Evolutionary conservation across 176 grass and related monocot genomes (phyloP), one percentile per base, ranked within the genome.

Genomic region (Aegilops umbellulata): DNA sequence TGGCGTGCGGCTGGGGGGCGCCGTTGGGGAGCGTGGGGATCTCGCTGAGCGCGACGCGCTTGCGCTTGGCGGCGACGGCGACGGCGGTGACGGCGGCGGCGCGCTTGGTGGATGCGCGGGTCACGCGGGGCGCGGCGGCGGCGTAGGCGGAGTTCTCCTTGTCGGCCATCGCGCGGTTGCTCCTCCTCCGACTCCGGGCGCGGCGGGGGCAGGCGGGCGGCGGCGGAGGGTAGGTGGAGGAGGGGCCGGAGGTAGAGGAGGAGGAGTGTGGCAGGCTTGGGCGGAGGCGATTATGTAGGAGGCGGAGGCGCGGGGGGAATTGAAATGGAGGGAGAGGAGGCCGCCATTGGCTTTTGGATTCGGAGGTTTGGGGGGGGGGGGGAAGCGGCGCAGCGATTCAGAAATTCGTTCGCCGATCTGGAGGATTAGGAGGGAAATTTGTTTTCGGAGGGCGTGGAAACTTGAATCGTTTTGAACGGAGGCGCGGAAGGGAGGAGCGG

Each of bases 41-140:
- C 77, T 95, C 81, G 60, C 71, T 84, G 78, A 91, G 88, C 11
- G 88, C 90, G 25, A 95, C 82, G 82, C 93, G 88, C 81, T 93
- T 93, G 73, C 87, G 91, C 89, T 93, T 95, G 68, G 82, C 80
- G 46, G 90, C 80, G 27, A 70, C 72, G 34, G 83, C 41, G 0
- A 66, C 61, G 27, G 86, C 68, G 0, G 68, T 57, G 64, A 80
- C 66, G 2, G 42, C 77, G 1, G 89, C 87, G 2, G 81, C 76
- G 10, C 83, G 79, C 83, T 86, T 86, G 44, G 71, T 24, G 1
- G 91, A 80, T 0, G 90, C 93, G 58, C 93, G 93, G 71, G 93
- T 90, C 4, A 84, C 68, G 86, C 69, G 90, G 2, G 80, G 82
- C 17, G 74, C 69, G 5, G 46, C 60, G n/a, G 74, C 69, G 62